These are phyloP conservation scores for Amanita muscaria DNA, from an alignment of 768 basidiomycete species.

Conservation along the genomic window DNA sequence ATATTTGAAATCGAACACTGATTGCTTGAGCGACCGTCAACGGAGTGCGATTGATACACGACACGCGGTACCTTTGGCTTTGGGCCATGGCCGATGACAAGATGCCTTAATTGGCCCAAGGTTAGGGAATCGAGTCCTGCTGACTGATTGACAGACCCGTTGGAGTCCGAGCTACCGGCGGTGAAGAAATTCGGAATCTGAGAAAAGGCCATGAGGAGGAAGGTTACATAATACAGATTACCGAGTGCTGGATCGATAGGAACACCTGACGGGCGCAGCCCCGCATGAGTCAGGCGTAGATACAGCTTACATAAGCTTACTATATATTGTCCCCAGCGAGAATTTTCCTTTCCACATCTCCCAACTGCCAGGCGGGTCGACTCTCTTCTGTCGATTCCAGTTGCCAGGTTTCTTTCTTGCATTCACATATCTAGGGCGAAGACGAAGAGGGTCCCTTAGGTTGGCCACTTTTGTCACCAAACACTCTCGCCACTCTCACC, in stretches of 20 bases:
- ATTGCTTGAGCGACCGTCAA: slow-evolving; percentile 47
- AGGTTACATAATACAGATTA: slow-evolving; percentile 14
- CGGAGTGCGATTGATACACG: background rate
- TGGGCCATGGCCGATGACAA: slow-evolving; percentile 59
- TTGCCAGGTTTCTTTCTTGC: slow-evolving; percentile 33
- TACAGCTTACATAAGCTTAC: slow-evolving; percentile 22
- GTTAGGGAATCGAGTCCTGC: slow-evolving; percentile 64
- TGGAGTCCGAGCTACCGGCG: slow-evolving; percentile 15
- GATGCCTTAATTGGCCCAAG: slow-evolving; percentile 70
- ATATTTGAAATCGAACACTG: slow-evolving; percentile 85
- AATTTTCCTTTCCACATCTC: slow-evolving; percentile 22
- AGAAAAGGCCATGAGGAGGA: slow-evolving; percentile 17
- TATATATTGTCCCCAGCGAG: slow-evolving; percentile 18
- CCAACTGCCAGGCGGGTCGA: slow-evolving; percentile 39
- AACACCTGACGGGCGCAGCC: background rate
- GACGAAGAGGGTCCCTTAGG: slow-evolving; percentile 37
- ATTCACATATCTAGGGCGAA: slow-evolving; percentile 26
- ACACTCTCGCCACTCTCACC: slow-evolving; percentile 22
- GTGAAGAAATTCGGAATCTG: slow-evolving; percentile 21
- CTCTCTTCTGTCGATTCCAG: slow-evolving; percentile 40
- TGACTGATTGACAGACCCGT: slow-evolving; percentile 22
- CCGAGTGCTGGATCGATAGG: slow-evolving; percentile 3
- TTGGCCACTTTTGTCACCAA: slow-evolving; percentile 22
- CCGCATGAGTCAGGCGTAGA: background rate
- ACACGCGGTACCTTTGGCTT: slow-evolving; percentile 61